These are phyloP conservation scores for Acanthamoeba castellanii DNA, from an alignment of 208 protist species.

Conservation along the genomic window DNA sequence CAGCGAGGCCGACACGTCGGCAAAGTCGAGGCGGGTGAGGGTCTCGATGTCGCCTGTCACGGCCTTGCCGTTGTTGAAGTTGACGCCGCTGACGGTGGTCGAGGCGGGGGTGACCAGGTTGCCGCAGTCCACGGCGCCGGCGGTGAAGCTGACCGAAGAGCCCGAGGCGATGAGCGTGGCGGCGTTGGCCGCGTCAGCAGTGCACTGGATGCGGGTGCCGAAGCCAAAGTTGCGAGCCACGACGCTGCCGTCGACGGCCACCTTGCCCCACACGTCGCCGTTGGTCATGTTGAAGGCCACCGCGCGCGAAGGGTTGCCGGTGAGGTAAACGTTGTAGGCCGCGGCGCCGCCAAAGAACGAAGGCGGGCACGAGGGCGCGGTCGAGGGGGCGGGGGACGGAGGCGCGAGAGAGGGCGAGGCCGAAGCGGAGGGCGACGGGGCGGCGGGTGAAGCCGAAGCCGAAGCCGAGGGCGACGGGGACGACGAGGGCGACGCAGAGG, in stretches of 20 bases:
- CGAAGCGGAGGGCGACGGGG: background rate
- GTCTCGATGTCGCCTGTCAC: background rate
- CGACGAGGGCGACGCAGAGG: background rate
- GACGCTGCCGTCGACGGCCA: constrained; percentile 27
- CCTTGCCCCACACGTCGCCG: constrained; percentile 33
- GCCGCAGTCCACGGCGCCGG: background rate
- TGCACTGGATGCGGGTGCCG: background rate
- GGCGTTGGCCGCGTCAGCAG: background rate
- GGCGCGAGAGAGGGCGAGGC: background rate
- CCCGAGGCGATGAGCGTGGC: background rate
- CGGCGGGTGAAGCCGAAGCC: background rate
- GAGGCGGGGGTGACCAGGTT: background rate
- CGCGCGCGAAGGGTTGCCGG: background rate
- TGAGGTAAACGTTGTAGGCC: constrained; percentile 30
- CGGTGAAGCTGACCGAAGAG: background rate
- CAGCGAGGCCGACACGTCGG: background rate
- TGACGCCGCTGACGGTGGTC: background rate
- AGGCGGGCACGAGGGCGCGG: background rate
- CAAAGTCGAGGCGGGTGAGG: background rate
- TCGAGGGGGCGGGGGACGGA: background rate
- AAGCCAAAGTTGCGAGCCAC: background rate
- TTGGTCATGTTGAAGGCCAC: constrained; percentile 40
- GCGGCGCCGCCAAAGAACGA: background rate
- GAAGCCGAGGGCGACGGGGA: background rate
- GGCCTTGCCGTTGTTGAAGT: constrained; percentile 1